phyloP scores from a whole-genome alignment of 768 basidiomycete species.

The Chalciporus piperatus region DNA sequence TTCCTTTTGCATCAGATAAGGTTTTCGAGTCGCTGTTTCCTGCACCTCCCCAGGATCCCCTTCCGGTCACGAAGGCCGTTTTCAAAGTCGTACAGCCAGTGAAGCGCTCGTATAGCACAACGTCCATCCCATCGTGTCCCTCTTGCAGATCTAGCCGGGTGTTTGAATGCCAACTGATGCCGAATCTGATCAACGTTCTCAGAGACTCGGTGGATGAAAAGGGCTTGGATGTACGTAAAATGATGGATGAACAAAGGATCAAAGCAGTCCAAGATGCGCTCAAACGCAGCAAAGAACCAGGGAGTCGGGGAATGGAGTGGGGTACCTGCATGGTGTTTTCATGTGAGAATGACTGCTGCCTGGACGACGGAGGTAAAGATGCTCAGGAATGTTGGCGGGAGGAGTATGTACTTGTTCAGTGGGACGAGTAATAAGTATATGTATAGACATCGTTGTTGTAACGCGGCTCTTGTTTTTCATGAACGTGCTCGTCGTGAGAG shows the following conservation, averaged over 20 bases:
- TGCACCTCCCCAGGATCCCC: slow-evolving; percentile 37
- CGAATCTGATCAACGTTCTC: slow-evolving; percentile 83
- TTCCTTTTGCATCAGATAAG: slow-evolving; percentile 81
- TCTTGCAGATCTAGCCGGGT: slow-evolving; percentile 63
- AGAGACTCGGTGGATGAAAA: slow-evolving; percentile 29
- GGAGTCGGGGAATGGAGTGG: slow-evolving; percentile 84
- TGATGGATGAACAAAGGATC: slow-evolving; percentile 68
- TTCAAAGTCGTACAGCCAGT: slow-evolving; percentile 49
- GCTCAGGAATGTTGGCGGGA: slow-evolving; percentile 60
- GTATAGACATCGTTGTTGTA: too few relatives aligned
- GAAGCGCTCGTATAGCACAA: slow-evolving; percentile 54
- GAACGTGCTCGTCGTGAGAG: background rate
- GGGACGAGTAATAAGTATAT: slow-evolving; percentile 52
- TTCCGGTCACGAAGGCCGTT: slow-evolving; percentile 58
- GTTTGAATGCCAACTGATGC: slow-evolving; percentile 96
- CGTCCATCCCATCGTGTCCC: slow-evolving; percentile 61
- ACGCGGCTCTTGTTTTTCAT: background rate
- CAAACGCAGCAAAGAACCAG: slow-evolving; percentile 43
- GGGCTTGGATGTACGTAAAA: slow-evolving; percentile 28
- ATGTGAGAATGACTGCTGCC: slow-evolving; percentile 77
- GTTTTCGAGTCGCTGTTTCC: slow-evolving; percentile 78
- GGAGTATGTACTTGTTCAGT: slow-evolving; percentile 72
- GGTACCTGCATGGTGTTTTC: slow-evolving; percentile 89
- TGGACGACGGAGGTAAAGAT: slow-evolving; percentile 39
- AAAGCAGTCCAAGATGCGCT: slow-evolving; percentile 56